Evolutionary conservation across 2,329 filamentous ascomycete genomes (phyloP).

Genomic region (Xylariales sp.): DNA sequence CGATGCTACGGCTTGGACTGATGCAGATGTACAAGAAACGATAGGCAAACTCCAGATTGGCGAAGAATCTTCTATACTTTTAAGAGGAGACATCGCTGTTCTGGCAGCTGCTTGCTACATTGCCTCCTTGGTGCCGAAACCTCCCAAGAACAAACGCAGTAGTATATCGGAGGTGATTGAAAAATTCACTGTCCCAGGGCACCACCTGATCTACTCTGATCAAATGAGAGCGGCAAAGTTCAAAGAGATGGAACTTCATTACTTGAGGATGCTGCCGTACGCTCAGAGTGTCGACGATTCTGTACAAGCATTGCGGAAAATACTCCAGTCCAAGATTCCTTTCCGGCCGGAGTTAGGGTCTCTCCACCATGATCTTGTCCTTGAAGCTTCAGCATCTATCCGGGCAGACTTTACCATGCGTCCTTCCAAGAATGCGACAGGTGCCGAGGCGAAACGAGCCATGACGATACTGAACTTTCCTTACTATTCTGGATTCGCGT

Average conservation of each 20-base stretch:
- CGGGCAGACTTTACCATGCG: conserved; percentile 18
- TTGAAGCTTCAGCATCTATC: conserved; percentile 18
- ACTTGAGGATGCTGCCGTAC: neutral
- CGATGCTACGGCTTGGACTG: conserved; percentile 11
- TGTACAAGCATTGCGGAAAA: neutral
- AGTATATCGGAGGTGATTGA: no score
- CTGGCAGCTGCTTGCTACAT: conserved; percentile 11
- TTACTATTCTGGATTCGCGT: conserved; percentile 17
- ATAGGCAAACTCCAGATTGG: conserved; percentile 1
- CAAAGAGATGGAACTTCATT: conserved; percentile 7
- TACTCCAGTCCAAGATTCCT: conserved; percentile 1
- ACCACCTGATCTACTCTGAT: no score
- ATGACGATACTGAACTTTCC: conserved; percentile 20
- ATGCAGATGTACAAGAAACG: conserved; percentile 2
- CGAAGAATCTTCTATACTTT: conserved; percentile 3
- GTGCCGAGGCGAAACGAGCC: conserved; percentile 20
- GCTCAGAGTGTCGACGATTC: neutral
- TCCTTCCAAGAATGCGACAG: conserved; percentile 17
- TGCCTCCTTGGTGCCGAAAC: neutral
- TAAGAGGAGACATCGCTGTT: conserved; percentile 8
- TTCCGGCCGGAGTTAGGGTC: conserved; percentile 9
- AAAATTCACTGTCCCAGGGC: no score
- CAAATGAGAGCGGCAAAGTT: neutral
- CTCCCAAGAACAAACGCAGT: neutral
- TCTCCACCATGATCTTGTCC: conserved; percentile 14